A percentile compares a stretch with the other conserved stretches of the same genome.
Evolutionary conservation across 495 filamentous ascomycete species (phyloP).

Genomic region (Apodospora peruviana): DNA sequence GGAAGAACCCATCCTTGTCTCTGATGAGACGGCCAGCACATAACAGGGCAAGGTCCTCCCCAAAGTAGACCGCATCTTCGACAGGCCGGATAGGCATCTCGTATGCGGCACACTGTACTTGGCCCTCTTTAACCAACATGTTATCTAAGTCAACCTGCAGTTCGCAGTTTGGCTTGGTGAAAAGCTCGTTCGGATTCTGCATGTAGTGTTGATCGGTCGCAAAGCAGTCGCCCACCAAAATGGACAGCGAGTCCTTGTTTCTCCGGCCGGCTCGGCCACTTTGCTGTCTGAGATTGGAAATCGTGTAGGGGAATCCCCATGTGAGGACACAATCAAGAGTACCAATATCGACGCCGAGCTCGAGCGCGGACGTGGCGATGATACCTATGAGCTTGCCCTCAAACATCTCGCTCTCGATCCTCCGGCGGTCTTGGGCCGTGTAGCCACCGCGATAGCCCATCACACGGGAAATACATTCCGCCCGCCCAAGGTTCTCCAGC

Average conservation of each 20-base stretch:
- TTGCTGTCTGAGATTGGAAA: slow-evolving; percentile 90
- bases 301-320: slow-evolving; percentile 90
- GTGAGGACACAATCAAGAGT: slow-evolving; percentile 92
- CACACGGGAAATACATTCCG: slow-evolving; percentile 69
- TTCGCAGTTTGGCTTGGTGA: slow-evolving; percentile 83
- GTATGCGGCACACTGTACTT: slow-evolving; percentile 91
- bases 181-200: slow-evolving; percentile 95
- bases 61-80: slow-evolving; percentile 76
- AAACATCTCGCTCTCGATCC: slow-evolving; percentile 96
- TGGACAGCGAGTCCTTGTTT: slow-evolving; percentile 89
- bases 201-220: slow-evolving; percentile 95
- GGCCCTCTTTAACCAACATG: slow-evolving; percentile 84
- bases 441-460: slow-evolving; percentile 98
- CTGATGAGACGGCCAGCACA: slow-evolving; percentile 68
- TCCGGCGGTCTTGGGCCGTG: slow-evolving; percentile 84
- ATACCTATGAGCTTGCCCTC: slow-evolving; percentile 91
- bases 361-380: slow-evolving; percentile 86
- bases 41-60: slow-evolving; percentile 64
- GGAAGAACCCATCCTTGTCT: slow-evolving; percentile 75
- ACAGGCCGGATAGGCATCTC: slow-evolving; percentile 84
- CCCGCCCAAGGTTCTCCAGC: slow-evolving; percentile 61
- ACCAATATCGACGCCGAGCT: slow-evolving; percentile 94
- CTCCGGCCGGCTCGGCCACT: slow-evolving; percentile 87
- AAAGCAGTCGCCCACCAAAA: slow-evolving; percentile 87
- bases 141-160: slow-evolving; percentile 88